These are phyloP conservation scores for Colletotrichum acutatum DNA, from an alignment of 2,329 filamentous ascomycete species.

Conservation along the genomic window DNA sequence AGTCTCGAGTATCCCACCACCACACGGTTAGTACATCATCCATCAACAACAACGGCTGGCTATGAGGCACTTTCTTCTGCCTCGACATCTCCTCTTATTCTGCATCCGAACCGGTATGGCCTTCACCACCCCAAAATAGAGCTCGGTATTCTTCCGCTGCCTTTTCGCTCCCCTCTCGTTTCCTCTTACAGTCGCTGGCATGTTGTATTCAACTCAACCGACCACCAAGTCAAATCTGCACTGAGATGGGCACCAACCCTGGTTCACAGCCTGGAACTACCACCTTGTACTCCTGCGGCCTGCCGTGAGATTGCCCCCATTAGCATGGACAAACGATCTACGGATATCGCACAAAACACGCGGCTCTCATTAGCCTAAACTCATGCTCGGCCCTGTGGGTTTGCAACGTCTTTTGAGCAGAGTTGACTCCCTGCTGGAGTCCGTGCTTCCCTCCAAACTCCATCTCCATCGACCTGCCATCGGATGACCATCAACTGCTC, in stretches of 20 bases:
- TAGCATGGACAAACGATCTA: not conserved
- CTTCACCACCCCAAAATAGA: not conserved
- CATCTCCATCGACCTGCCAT: not conserved
- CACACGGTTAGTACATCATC: not conserved
- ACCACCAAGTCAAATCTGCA: not conserved
- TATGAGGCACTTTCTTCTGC: constrained; percentile 5
- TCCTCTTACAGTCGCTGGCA: not conserved
- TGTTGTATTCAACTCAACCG: not conserved
- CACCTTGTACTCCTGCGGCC: not conserved
- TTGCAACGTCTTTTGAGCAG: not conserved
- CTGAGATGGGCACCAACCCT: not conserved
- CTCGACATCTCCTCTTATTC: not conserved
- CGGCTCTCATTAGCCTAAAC: constrained; percentile 32
- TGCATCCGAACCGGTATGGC: not conserved
- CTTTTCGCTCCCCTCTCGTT: not conserved
- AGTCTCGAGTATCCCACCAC: not conserved
- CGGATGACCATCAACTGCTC: constrained; percentile 22
- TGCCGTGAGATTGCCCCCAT: not conserved
- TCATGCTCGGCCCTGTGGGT: not conserved
- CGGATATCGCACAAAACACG: not conserved
- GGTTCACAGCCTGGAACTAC: not conserved
- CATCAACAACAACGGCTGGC: not conserved
- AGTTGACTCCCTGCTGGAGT: constrained; percentile 3
- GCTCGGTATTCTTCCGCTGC: constrained; percentile 22
- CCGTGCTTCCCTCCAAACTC: constrained; percentile 12